Conservation (phyloP, 2,329 filamentous ascomycete genomes). For the Zelopaecilomyces penicillatus region DNA sequence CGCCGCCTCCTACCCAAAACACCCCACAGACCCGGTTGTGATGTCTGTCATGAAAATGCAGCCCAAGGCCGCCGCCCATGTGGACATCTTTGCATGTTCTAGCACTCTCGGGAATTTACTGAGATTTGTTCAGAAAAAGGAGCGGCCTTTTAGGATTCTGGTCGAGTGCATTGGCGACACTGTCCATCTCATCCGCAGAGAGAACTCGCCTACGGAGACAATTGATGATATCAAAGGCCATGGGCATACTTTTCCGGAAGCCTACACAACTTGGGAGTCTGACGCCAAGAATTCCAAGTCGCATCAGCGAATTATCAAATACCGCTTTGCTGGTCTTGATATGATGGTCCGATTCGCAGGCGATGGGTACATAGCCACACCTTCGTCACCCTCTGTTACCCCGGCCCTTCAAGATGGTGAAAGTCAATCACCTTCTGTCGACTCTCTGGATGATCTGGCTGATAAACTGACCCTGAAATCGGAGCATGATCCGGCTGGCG, state of each 20-base stretch:
- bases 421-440: not conserved
- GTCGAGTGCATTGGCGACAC: constrained; percentile 47
- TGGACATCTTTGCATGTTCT: constrained; percentile 40
- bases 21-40: constrained; percentile 44
- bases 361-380: constrained; percentile 17
- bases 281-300: constrained; percentile 46
- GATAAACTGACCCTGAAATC: not conserved
- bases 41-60: constrained; percentile 26
- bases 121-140: constrained; percentile 39
- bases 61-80: constrained; percentile 30
- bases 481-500: not conserved
- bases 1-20: constrained; percentile 37
- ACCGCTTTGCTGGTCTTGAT: constrained; percentile 39
- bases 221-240: constrained; percentile 50
- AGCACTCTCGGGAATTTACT: constrained; percentile 55
- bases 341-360: constrained; percentile 20
- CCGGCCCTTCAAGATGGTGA: not conserved
- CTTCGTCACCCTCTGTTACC: no score
- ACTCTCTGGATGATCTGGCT: not conserved
- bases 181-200: constrained; percentile 55
- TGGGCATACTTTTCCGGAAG: constrained; percentile 59
- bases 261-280: constrained; percentile 54
- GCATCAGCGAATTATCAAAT: constrained; percentile 54
- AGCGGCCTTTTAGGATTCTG: constrained; percentile 48
- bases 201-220: constrained; percentile 49